These are phyloP conservation scores for Teratosphaeriaceae sp. DNA, from an alignment of 2,329 filamentous ascomycete species.

Conservation along the genomic window DNA sequence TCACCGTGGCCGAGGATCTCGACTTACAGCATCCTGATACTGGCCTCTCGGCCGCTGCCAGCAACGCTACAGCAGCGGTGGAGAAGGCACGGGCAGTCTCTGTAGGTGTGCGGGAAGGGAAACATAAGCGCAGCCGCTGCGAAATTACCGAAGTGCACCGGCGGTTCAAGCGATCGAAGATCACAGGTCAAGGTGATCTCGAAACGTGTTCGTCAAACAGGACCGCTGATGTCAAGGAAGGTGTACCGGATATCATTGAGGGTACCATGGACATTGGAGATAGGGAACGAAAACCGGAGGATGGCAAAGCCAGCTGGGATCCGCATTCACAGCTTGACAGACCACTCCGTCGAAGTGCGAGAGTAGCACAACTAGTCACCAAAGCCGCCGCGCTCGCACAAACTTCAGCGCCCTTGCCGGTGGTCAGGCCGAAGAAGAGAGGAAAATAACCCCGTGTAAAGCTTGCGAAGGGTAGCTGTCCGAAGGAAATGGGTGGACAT, in stretches of 20 bases:
- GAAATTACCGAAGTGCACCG: background rate
- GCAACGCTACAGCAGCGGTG: background rate
- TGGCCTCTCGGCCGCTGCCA: background rate
- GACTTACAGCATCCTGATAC: background rate
- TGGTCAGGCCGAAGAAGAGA: background rate
- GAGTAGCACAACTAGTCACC: background rate
- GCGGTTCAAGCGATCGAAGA: background rate
- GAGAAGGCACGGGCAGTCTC: background rate
- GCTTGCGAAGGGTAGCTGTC: background rate
- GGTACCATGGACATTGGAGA: background rate
- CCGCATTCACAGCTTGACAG: conserved; percentile 1
- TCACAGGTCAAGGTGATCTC: background rate
- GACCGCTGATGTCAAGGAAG: background rate
- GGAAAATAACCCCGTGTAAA: background rate
- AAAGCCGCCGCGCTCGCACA: background rate
- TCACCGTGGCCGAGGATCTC: background rate
- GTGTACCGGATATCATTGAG: background rate
- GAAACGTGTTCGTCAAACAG: background rate
- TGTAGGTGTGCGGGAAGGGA: background rate
- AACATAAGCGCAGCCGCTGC: background rate
- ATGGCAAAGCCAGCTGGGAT: background rate
- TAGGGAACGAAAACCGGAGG: background rate
- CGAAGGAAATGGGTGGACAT: background rate
- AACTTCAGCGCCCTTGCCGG: background rate
- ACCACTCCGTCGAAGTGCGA: background rate